Conservation (phyloP, 1,284 basidiomycete genomes). For the Fomitiporia mediterranea region DNA sequence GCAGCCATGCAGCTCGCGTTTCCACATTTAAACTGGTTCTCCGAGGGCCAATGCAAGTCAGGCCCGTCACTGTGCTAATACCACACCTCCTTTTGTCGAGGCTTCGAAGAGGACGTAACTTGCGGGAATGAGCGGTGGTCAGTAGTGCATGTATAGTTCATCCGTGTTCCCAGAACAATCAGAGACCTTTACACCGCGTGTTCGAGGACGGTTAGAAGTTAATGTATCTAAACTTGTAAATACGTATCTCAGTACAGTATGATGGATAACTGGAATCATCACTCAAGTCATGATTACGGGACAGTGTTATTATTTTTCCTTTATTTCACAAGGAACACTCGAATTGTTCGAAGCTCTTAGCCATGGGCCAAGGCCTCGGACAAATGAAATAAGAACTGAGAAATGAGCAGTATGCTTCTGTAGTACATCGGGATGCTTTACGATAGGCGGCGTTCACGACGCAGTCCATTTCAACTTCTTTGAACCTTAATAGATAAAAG, state of each 20-base stretch:
- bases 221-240: not conserved
- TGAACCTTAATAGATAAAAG: not conserved
- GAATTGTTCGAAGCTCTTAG: not conserved
- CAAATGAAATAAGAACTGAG: not conserved
- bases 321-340: not conserved
- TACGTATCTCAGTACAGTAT: not conserved
- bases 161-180: not conserved
- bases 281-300: not conserved
- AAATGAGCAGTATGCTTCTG: not conserved
- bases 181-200: not conserved
- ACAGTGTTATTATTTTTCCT: not conserved
- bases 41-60: not conserved
- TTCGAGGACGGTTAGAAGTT: not conserved
- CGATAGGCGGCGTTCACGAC: not conserved
- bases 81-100: not conserved
- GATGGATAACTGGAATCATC: not conserved
- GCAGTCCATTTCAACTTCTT: not conserved
- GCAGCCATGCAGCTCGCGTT: not conserved
- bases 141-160: not conserved
- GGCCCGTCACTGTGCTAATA: too few species aligned
- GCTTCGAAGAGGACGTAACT: not conserved
- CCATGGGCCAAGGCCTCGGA: not conserved
- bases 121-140: not conserved
- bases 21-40: not conserved
- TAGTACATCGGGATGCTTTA: not conserved